Percentiles rank a stretch among this genome's conserved stretches.
Conservation (phyloP, 169 alveolate species). For the Eimeria sp. region DNA sequence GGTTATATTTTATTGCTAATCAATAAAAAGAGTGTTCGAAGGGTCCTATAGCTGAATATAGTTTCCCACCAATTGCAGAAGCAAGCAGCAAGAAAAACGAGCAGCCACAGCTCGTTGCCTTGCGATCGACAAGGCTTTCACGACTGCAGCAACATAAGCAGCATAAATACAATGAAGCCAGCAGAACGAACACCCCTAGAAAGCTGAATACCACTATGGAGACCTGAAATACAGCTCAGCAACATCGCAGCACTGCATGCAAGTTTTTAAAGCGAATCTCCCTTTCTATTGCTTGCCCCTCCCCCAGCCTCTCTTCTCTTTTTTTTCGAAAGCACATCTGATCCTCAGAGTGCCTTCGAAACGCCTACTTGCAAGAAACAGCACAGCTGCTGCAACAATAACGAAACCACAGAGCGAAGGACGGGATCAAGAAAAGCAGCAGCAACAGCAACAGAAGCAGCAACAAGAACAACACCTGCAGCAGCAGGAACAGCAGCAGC, state of each 20-base stretch:
- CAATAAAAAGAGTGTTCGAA: no score
- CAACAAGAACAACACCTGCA: background rate
- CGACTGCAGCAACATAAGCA: slow-evolving; percentile 47
- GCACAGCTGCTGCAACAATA: background rate
- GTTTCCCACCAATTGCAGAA: slow-evolving; percentile 9
- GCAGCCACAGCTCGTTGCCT: slow-evolving; percentile 61
- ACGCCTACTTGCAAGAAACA: background rate
- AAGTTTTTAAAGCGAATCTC: no score
- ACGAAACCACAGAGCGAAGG: background rate
- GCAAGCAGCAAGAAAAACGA: slow-evolving; percentile 24
- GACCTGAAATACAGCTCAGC: slow-evolving; percentile 19
- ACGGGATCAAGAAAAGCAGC: background rate
- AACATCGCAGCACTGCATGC: background rate
- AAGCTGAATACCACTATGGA: slow-evolving; percentile 14
- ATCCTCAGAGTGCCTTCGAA: background rate
- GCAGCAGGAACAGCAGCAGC: background rate
- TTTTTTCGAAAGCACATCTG: background rate
- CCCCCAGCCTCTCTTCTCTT: background rate
- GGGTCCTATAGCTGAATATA: no score
- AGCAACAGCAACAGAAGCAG: background rate
- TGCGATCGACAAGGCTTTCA: slow-evolving; percentile 38
- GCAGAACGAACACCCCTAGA: slow-evolving; percentile 37
- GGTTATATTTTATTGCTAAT: no score
- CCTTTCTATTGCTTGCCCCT: background rate
- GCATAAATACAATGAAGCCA: slow-evolving; percentile 49